Evolutionary conservation across 225 moss, liverwort and hornwort species (phyloP).

Genomic region (Polytrichum formosum): DNA sequence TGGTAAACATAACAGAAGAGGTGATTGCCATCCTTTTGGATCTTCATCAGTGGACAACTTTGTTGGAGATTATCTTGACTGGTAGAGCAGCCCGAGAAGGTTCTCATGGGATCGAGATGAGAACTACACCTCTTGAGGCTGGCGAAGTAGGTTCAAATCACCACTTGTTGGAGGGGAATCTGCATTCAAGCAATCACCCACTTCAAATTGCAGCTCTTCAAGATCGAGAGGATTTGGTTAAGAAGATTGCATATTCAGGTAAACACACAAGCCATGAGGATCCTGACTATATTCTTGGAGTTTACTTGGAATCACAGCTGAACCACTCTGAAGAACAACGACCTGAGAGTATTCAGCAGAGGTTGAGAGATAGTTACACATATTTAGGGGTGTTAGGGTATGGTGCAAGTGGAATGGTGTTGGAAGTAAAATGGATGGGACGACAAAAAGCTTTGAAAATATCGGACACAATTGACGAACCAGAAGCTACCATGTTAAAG

Average conservation of each 20-base stretch:
- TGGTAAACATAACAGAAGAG: background rate
- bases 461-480: background rate
- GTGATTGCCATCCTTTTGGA: background rate
- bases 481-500: conserved; percentile 4
- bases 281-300: too few relatives aligned
- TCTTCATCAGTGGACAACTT: background rate
- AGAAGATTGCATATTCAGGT: too few relatives aligned
- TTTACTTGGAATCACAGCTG: too few relatives aligned
- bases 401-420: background rate
- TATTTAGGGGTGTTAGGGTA: too few relatives aligned
- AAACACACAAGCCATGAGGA: too few relatives aligned
- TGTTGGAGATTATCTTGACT: background rate
- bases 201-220: background rate
- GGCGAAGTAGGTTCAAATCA: background rate
- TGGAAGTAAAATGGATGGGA: conserved; percentile 8
- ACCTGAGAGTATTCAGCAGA: too few relatives aligned
- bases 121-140: background rate
- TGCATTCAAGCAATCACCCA: background rate
- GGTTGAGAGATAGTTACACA: too few relatives aligned
- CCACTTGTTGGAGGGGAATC: too few relatives aligned
- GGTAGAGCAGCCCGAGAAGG: background rate
- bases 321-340: too few relatives aligned
- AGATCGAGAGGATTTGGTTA: background rate
- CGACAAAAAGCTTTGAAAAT: background rate
- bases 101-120: background rate